These are phyloP conservation scores for Colletotrichum liaoningense DNA, from an alignment of 2,329 filamentous ascomycete species.

Conservation along the genomic window DNA sequence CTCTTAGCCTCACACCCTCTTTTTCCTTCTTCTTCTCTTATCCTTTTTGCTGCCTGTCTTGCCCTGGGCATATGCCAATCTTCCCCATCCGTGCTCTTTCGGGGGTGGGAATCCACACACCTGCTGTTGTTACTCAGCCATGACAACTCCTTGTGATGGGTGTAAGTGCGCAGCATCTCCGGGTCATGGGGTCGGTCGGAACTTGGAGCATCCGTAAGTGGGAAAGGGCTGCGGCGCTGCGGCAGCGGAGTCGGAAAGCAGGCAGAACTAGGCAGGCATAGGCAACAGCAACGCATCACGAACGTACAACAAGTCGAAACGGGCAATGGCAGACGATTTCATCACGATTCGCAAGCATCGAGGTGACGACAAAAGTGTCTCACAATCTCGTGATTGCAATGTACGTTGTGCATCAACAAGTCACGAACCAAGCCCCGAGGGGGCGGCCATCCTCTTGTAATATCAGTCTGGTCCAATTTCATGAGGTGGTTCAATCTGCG, in stretches of 20 bases:
- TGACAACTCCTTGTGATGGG: neutral
- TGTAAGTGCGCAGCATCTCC: neutral
- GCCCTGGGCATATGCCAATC: neutral
- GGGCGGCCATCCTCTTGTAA: neutral
- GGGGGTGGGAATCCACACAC: neutral
- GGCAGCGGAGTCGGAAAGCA: neutral
- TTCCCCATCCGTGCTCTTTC: neutral
- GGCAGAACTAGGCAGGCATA: neutral
- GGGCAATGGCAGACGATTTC: neutral
- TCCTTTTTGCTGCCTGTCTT: neutral
- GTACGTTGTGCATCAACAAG: neutral
- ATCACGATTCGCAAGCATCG: neutral
- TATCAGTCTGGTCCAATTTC: constrained; percentile 17
- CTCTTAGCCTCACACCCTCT: neutral
- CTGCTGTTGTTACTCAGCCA: neutral
- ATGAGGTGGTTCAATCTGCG: neutral
- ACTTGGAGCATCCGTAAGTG: too few species aligned
- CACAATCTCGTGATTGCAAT: neutral
- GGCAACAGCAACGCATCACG: neutral
- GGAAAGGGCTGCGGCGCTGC: neutral
- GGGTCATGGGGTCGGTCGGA: neutral
- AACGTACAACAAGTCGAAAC: neutral
- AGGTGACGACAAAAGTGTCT: neutral
- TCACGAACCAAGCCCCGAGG: neutral
- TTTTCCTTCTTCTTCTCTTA: neutral